Conservation (phyloP, 768 basidiomycete species). For the Crepidotus variabilis region DNA sequence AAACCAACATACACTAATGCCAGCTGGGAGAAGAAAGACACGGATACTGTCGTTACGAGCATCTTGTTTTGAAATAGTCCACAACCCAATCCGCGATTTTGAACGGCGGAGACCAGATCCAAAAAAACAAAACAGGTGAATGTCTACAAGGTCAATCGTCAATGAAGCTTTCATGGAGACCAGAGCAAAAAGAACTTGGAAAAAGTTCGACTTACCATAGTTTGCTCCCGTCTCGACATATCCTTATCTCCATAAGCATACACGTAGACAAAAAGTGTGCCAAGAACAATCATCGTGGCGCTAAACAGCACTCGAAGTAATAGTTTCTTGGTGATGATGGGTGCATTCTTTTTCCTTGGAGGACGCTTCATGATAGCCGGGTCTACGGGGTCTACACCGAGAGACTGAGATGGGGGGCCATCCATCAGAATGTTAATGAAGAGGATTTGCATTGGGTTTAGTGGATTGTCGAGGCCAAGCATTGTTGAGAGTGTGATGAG, state of each 20-base stretch:
- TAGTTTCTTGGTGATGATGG: conserved; percentile 75
- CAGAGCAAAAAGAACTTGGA: neutral
- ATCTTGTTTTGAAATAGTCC: conserved; percentile 82
- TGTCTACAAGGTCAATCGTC: no score
- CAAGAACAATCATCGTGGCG: conserved; percentile 86
- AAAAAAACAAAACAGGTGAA: conserved; percentile 97
- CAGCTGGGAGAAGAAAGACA: conserved; percentile 83
- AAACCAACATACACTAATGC: conserved; percentile 86
- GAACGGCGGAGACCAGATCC: conserved; percentile 91
- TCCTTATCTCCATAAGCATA: conserved; percentile 80
- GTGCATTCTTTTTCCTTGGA: conserved; percentile 89
- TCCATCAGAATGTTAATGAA: conserved; percentile 99
- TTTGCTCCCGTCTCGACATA: conserved; percentile 87
- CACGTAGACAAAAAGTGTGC: conserved; percentile 84
- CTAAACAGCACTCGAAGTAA: conserved; percentile 86
- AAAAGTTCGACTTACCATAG: conserved; percentile 66
- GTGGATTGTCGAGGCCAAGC: no score
- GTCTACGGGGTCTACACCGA: conserved; percentile 96
- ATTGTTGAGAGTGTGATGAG: no score
- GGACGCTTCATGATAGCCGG: conserved; percentile 89
- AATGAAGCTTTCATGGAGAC: neutral
- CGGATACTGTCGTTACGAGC: conserved; percentile 83
- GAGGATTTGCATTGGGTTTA: no score
- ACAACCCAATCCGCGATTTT: conserved; percentile 90
- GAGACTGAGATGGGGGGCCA: conserved; percentile 90